phyloP scores from a whole-genome alignment of 257 asterid genomes.

The Solanum gandarillasii region DNA sequence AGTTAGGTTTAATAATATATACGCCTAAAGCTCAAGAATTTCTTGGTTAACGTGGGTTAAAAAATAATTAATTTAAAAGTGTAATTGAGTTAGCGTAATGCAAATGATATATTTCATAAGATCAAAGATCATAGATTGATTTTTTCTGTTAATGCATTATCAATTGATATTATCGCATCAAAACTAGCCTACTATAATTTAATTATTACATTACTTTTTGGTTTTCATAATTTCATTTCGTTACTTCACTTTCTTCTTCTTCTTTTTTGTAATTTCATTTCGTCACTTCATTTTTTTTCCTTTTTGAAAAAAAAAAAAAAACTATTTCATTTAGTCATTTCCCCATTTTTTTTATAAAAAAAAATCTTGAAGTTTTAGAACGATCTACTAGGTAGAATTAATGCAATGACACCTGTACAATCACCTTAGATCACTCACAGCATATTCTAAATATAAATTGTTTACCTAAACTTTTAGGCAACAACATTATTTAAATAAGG shows the following conservation, averaged over 20 bases:
- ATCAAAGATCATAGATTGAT: too few species aligned
- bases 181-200: background rate
- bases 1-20: too few species aligned
- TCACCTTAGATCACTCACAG: background rate
- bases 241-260: background rate
- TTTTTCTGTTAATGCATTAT: too few species aligned
- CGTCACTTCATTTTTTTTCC: background rate
- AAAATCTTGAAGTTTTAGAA: background rate
- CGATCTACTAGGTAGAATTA: background rate
- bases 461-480: background rate
- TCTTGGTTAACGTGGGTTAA: background rate
- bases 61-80: too few species aligned
- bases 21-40: accelerated
- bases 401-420: background rate
- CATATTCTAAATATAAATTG: background rate
- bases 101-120: too few species aligned
- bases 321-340: too few species aligned
- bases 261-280: too few species aligned
- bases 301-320: too few species aligned
- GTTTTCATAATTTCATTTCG: background rate
- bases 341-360: too few species aligned
- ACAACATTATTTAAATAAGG: background rate
- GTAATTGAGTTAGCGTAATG: too few species aligned
- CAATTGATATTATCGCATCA: background rate
- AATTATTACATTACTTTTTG: background rate